Conservation (phyloP, 164 flowering plant species). For the grape (Vitis vinifera) region ASM3070453v1 NC_081811.1:28417501-28418000, state of each 20-base stretch:
- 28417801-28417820: constrained; percentile 14
- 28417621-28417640: constrained; percentile 36
- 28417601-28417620: constrained; percentile 1
- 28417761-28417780: neutral
- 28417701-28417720: constrained; percentile 44
- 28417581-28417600: neutral
- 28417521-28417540: too few relatives aligned
- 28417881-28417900: constrained; percentile 24
- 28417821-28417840: neutral
- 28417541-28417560: neutral
- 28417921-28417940: constrained; percentile 40
- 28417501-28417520: too few relatives aligned
- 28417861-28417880: constrained; percentile 16
- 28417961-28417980: constrained; percentile 26
- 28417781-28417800: constrained; percentile 13
- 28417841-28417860: constrained; percentile 9
- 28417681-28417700: constrained; percentile 33
- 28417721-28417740: constrained; percentile 30
- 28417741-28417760: constrained; percentile 16
- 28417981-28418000: constrained; percentile 29
- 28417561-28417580: constrained; percentile 18
- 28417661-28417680: constrained; percentile 51
- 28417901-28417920: constrained; percentile 23
- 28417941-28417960: constrained; percentile 46
- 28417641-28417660: constrained; percentile 32